Evolutionary conservation across 225 moss, liverwort and hornwort genomes (phyloP), one percentile per base, ranked within the genome.

Genomic region (Polytrichum formosum): DNA sequence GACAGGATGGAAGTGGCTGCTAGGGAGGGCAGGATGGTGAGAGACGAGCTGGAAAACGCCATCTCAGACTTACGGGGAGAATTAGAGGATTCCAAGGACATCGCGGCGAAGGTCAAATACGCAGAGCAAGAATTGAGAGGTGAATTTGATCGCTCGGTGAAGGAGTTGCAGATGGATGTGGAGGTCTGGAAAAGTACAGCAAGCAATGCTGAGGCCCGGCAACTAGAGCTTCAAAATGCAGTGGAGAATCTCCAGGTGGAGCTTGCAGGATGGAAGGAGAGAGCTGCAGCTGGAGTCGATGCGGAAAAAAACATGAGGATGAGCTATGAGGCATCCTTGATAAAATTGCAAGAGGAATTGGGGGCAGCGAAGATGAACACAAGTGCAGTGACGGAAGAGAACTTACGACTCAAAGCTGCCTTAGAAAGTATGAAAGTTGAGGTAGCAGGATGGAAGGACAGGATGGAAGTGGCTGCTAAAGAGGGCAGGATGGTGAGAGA

Each of bases 11-110:
- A 17, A 9, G 21, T 54, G 28, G 31, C 55, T 31, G 13, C 31
- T 56, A 31, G 33, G 26, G 26, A 65, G 28, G 73, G 53, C 8
- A 53, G 31, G 33, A 21, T 58, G 17, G 55, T 56, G 6, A 66
- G 56, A 29, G 55, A 73, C 17, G 66, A 73, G 18, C 55, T 73
- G 16, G 56, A 73, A 9, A 56, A 31, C 56, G 66, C 73, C 56
- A 59, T 73, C 18, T 31, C 31, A 25, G 73, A 59, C 30, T 73
- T 83, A 74, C 73, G 78, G 30, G 74, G 31, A 33, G 77, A 77
- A 54, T 72, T 84, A 67, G 46, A 71, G 31, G 61, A 69, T 37
- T 83, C 78, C 81, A 81, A 81, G 74, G 53, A 30, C 1, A 83
- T 67, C 33, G 66, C 73, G 21, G 71, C 71, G 23, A 58, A 64